Conservation (phyloP, 2,329 filamentous ascomycete species). For the Xylaria multiplex region DNA sequence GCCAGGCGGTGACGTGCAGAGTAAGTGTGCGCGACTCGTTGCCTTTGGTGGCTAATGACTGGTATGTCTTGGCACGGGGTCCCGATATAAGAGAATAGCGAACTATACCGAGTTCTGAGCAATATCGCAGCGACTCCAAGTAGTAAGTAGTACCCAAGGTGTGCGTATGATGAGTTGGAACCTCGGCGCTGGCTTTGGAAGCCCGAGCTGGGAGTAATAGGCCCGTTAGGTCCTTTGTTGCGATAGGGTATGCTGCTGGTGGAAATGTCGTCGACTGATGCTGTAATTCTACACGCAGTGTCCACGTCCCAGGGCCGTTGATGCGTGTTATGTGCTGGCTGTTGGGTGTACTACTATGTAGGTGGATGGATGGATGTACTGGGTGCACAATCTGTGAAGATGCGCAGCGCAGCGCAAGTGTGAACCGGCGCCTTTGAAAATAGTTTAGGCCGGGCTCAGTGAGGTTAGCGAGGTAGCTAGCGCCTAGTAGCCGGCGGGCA, state of each 20-base stretch:
- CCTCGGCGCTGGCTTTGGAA: not conserved
- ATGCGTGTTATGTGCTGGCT: conserved; percentile 12
- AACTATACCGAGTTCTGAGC: conserved; percentile 11
- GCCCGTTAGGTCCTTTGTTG: conserved; percentile 13
- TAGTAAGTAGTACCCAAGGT: not conserved
- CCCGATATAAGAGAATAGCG: conserved; percentile 10
- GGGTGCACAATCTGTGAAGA: conserved; percentile 23
- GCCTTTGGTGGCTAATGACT: conserved; percentile 24
- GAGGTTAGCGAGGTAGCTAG: conserved; percentile 45
- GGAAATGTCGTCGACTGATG: conserved; percentile 14
- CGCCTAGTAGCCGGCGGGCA: conserved; percentile 44
- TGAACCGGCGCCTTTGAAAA: conserved; percentile 39
- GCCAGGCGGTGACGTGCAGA: conserved; percentile 41
- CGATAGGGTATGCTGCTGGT: conserved; percentile 3
- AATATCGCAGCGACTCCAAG: conserved; percentile 18
- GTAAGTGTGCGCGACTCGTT: conserved; percentile 30
- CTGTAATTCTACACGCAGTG: conserved; percentile 10
- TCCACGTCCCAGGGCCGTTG: conserved; percentile 15
- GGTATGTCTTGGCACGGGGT: conserved; percentile 26
- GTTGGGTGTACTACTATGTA: too few relatives aligned
- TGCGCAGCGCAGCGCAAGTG: conserved; percentile 21
- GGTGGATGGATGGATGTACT: conserved; percentile 9
- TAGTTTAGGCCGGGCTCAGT: conserved; percentile 48
- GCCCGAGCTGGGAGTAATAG: not conserved
- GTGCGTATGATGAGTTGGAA: conserved; percentile 6